These are phyloP conservation scores for Penicillium ucsense DNA, from an alignment of 495 filamentous ascomycete genomes.

Conservation along the genomic window DNA sequence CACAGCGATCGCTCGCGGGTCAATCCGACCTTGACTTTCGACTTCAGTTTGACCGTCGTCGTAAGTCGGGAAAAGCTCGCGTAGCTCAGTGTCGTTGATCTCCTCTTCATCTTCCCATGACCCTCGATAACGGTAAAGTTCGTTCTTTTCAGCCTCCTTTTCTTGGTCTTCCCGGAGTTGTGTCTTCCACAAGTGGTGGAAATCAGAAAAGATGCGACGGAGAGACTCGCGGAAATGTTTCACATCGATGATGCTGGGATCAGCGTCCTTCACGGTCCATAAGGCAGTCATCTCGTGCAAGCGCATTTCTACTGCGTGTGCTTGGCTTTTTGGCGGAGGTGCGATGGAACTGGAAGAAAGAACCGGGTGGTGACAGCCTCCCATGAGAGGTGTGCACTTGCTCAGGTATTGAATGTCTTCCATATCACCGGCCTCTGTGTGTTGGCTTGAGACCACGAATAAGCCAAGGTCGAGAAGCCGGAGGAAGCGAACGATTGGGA, in stretches of 20 bases:
- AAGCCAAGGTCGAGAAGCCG: constrained; percentile 71
- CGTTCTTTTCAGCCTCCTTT: constrained; percentile 56
- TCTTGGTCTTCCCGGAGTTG: constrained; percentile 64
- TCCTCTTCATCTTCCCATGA: constrained; percentile 63
- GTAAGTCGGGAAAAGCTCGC: constrained; percentile 72
- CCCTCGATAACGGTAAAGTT: constrained; percentile 74
- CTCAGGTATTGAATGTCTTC: constrained; percentile 33
- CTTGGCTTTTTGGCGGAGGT: constrained; percentile 14
- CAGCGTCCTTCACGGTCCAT: constrained; percentile 24
- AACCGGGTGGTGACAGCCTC: constrained; percentile 29
- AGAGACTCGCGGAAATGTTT: constrained; percentile 21
- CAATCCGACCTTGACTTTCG: constrained; percentile 16
- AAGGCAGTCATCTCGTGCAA: constrained; percentile 36
- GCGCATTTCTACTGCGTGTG: constrained; percentile 36
- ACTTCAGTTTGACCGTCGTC: constrained; percentile 36
- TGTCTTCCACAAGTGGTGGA: constrained; percentile 71
- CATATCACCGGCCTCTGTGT: constrained; percentile 10
- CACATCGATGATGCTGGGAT: constrained; percentile 22
- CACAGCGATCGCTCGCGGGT: constrained; percentile 38
- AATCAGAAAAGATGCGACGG: constrained; percentile 47
- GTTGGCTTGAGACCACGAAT: constrained; percentile 41
- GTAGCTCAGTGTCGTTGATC: constrained; percentile 65
- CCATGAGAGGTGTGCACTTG: constrained; percentile 53
- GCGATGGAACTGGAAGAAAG: constrained; percentile 6
- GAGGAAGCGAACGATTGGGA: constrained; percentile 71